phyloP scores from a whole-genome alignment of 163 green algal genomes.

The Picocystis sp. region DNA sequence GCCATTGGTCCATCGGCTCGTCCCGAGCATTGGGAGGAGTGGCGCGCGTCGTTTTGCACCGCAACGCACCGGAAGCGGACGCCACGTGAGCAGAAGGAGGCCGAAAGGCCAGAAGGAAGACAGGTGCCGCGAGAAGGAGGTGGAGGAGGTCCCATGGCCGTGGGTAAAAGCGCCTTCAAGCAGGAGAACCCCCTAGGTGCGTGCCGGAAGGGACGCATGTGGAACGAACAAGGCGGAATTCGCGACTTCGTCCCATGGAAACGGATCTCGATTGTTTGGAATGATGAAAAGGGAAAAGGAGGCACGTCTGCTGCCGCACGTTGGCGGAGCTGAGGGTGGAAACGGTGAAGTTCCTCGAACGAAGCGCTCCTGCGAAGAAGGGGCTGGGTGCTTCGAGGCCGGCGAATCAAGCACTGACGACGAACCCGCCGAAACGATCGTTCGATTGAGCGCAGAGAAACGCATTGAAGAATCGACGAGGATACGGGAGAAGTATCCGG shows the following conservation, averaged over 20 bases:
- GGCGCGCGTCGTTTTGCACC: no score
- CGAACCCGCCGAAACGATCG: not conserved
- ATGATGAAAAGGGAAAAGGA: not conserved
- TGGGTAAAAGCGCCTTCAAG: conserved; percentile 53
- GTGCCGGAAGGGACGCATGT: conserved; percentile 1
- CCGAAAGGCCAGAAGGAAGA: no score
- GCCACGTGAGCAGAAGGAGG: no score
- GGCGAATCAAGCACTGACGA: not conserved
- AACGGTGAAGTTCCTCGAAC: not conserved
- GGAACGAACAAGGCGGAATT: not conserved
- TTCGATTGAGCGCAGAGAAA: conserved; percentile 60
- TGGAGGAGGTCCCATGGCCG: no score
- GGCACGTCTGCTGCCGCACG: not conserved
- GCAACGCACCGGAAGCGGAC: no score
- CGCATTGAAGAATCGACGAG: conserved; percentile 71
- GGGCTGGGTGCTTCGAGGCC: not conserved
- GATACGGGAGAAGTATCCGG: conserved; percentile 96
- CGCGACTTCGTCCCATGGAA: not conserved
- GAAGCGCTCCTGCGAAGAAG: not conserved
- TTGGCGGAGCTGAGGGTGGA: not conserved
- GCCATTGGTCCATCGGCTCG: no score
- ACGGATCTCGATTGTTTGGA: not conserved
- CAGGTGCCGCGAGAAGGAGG: no score
- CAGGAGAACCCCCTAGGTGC: conserved; percentile 81
- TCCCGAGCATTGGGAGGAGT: no score